These are phyloP conservation scores for Dictyophora rubrovolvata DNA, from an alignment of 768 basidiomycete genomes.

Conservation along the genomic window DNA sequence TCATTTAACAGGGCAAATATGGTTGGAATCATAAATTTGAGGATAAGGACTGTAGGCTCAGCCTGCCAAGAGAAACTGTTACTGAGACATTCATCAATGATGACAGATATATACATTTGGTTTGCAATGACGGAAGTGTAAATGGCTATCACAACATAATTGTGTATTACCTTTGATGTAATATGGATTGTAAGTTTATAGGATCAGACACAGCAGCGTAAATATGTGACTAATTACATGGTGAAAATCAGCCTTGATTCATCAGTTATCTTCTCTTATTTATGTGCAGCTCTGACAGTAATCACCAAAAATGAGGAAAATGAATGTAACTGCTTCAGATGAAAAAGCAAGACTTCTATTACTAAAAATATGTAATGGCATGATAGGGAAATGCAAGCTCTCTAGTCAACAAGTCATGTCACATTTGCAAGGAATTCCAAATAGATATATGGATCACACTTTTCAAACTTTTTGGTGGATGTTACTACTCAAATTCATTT, in stretches of 20 bases:
- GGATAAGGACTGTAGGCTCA: not conserved
- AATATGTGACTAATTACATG: not conserved
- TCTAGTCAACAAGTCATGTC: constrained; percentile 1
- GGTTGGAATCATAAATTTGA: no score
- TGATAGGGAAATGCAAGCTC: not conserved
- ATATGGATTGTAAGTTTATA: not conserved
- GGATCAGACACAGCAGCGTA: not conserved
- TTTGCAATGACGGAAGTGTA: not conserved
- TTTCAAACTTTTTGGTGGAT: not conserved
- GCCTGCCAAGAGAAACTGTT: not conserved
- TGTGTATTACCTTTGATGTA: not conserved
- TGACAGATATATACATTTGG: not conserved
- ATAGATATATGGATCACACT: not conserved
- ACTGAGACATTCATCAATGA: not conserved
- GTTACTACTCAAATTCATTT: not conserved
- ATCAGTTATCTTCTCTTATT: not conserved
- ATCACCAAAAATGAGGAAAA: not conserved
- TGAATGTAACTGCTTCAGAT: not conserved
- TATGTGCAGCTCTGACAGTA: not conserved
- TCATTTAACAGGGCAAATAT: not conserved
- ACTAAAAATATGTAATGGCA: not conserved
- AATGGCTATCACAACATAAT: not conserved
- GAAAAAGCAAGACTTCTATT: not conserved
- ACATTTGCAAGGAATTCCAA: not conserved
- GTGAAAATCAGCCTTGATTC: not conserved